Evolutionary conservation across 2,329 filamentous ascomycete genomes (phyloP).

Genomic region (Triangularia verruculosa): DNA sequence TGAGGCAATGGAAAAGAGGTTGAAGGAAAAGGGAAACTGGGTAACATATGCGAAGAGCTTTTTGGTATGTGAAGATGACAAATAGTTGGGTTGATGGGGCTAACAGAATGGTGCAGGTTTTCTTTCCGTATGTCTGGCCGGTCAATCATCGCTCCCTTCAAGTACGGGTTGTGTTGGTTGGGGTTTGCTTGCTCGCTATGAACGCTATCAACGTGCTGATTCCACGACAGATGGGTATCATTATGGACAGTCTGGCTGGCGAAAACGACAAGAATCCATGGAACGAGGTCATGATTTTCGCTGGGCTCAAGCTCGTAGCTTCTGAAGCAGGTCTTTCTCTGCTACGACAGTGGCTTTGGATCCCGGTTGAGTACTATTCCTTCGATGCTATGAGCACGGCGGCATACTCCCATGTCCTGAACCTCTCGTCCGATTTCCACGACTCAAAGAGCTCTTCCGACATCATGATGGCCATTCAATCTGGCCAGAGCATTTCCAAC

Average conservation of each 20-base stretch:
- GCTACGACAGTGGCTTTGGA: slow-evolving; percentile 54
- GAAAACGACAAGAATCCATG: slow-evolving; percentile 48
- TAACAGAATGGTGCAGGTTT: slow-evolving; percentile 46
- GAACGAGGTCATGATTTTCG: slow-evolving; percentile 52
- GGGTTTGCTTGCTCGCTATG: slow-evolving; percentile 63
- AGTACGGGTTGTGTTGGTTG: slow-evolving; percentile 63
- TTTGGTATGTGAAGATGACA: slow-evolving; percentile 40
- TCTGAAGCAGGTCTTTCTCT: slow-evolving; percentile 56
- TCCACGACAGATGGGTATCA: slow-evolving; percentile 76
- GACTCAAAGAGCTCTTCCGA: slow-evolving; percentile 59
- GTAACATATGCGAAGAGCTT: slow-evolving; percentile 74
- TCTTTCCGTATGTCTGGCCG: slow-evolving; percentile 79
- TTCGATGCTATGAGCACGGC: slow-evolving; percentile 52
- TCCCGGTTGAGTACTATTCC: slow-evolving; percentile 57
- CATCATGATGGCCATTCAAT: slow-evolving; percentile 55
- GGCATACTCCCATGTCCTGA: slow-evolving; percentile 58
- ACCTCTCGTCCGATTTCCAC: slow-evolving; percentile 60
- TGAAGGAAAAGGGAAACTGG: slow-evolving; percentile 75
- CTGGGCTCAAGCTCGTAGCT: slow-evolving; percentile 48
- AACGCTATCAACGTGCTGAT: slow-evolving; percentile 74
- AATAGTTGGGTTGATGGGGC: neutral
- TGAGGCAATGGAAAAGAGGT: slow-evolving; percentile 62
- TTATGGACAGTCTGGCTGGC: slow-evolving; percentile 66
- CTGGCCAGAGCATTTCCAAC: slow-evolving; percentile 51
- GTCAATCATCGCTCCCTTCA: slow-evolving; percentile 64